A percentile compares a stretch with the other conserved stretches of the same genome.
Conservation (phyloP, 1,284 basidiomycete species). For the Gymnopus androsaceus region DNA sequence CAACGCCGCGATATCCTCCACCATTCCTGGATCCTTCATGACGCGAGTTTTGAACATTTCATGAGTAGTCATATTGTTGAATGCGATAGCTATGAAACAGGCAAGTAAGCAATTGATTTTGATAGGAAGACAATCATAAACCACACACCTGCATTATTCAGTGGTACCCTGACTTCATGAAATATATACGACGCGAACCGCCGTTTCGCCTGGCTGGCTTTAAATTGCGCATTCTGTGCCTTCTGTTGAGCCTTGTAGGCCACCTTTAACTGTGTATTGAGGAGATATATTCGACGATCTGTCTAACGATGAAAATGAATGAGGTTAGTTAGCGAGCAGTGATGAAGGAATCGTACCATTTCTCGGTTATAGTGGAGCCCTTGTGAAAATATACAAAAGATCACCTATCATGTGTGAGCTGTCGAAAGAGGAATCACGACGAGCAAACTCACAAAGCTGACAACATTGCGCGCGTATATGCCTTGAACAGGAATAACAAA, state of each 20-base stretch:
- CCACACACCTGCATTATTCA: constrained; percentile 51
- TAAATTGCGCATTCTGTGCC: constrained; percentile 52
- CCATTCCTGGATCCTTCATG: constrained; percentile 29
- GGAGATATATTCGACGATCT: constrained; percentile 48
- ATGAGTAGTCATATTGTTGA: constrained; percentile 23
- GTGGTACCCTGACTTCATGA: constrained; percentile 50
- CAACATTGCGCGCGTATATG: constrained; percentile 30
- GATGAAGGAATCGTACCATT: constrained; percentile 21
- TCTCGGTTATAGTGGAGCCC: constrained; percentile 36
- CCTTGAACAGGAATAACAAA: constrained; percentile 29
- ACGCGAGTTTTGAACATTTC: constrained; percentile 21
- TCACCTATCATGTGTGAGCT: too few relatives aligned
- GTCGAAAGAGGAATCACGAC: too few relatives aligned
- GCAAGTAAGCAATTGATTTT: not conserved
- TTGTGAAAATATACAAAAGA: constrained; percentile 34
- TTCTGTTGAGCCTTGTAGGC: constrained; percentile 48
- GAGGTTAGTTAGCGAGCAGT: constrained; percentile 3
- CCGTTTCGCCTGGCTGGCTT: constrained; percentile 33
- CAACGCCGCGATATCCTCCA: constrained; percentile 41
- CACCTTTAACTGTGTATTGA: constrained; percentile 53
- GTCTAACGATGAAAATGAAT: constrained; percentile 23
- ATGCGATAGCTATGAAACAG: constrained; percentile 21
- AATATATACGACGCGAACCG: constrained; percentile 33
- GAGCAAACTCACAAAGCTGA: constrained; percentile 24
- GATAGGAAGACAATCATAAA: not conserved